Evolutionary conservation across 2,329 filamentous ascomycete genomes (phyloP).

Genomic region (Colletotrichum cordylinicola): DNA sequence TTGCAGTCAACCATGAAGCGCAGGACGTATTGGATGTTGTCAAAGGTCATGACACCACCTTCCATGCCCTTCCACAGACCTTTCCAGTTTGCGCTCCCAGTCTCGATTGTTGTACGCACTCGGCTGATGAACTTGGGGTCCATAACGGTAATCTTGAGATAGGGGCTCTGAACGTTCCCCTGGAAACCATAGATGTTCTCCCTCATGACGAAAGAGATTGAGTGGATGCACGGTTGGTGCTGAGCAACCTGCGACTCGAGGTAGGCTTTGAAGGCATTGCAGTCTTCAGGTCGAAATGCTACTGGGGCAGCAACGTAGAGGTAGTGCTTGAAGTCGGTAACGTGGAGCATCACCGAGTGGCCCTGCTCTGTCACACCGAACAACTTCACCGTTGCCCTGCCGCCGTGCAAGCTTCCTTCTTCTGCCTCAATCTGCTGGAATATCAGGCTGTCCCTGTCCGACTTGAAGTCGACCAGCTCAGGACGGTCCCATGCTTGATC

Average conservation of each 20-base stretch:
- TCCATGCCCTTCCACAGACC: constrained; percentile 79
- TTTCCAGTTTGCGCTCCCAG: constrained; percentile 84
- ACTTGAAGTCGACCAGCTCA: constrained; percentile 55
- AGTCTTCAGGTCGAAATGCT: constrained; percentile 80
- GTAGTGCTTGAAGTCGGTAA: constrained; percentile 96
- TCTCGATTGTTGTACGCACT: constrained; percentile 78
- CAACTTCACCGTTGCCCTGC: constrained; percentile 80
- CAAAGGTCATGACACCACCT: constrained; percentile 85
- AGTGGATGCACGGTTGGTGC: constrained; percentile 76
- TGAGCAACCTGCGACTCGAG: constrained; percentile 82
- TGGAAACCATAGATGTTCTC: constrained; percentile 96
- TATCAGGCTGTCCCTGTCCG: constrained; percentile 71
- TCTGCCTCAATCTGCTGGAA: constrained; percentile 98
- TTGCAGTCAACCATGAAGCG: constrained; percentile 98
- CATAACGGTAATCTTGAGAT: constrained; percentile 90
- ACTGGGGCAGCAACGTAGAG: constrained; percentile 90
- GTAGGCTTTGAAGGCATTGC: constrained; percentile 77
- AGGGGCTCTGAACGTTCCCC: constrained; percentile 89
- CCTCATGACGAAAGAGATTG: constrained; percentile 80
- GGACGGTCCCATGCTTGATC: constrained; percentile 88
- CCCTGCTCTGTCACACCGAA: constrained; percentile 88
- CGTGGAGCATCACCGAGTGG: constrained; percentile 92
- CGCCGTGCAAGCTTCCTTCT: constrained; percentile 82
- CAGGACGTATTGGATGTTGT: constrained; percentile 93
- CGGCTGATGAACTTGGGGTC: constrained; percentile 85